Percentiles rank a stretch among this genome's conserved stretches.
phyloP scores from a whole-genome alignment of 1,284 basidiomycete genomes.

The Heliocybe sulcata region DNA sequence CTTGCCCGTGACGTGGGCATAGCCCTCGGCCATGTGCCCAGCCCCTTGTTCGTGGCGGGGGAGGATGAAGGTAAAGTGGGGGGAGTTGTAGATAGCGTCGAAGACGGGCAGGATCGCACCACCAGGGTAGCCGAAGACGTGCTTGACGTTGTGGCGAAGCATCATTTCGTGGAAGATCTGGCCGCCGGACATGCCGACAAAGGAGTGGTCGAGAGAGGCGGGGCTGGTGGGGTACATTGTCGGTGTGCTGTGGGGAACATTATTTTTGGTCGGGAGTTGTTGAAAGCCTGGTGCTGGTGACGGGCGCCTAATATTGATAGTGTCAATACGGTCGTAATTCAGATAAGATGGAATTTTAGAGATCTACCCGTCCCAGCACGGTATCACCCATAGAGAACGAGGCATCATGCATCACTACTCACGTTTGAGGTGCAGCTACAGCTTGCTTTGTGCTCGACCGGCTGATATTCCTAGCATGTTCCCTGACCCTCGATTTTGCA shows the following conservation, averaged over 20 bases:
- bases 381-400: not conserved
- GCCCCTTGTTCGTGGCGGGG: conserved; percentile 98
- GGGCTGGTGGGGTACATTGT: conserved; percentile 38
- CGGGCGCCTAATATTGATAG: conserved; percentile 47
- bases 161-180: conserved; percentile 99
- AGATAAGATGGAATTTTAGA: too few species aligned
- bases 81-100: conserved; percentile 97
- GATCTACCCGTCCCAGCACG: not conserved
- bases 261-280: conserved; percentile 50
- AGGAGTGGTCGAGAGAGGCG: conserved; percentile 63
- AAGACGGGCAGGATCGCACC: conserved; percentile 98
- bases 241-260: conserved; percentile 33
- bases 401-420: conserved; percentile 12
- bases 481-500: conserved; percentile 66
- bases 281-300: conserved; percentile 60
- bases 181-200: conserved; percentile 92
- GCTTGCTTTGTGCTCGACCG: conserved; percentile 52
- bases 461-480: conserved; percentile 60
- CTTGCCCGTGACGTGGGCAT: conserved; percentile 95
- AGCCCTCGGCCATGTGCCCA: conserved; percentile 98
- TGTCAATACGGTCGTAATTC: not conserved
- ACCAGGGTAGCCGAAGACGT: conserved; percentile 97
- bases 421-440: conserved; percentile 54
- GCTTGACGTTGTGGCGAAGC: conserved; percentile 93
- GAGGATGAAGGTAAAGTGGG: conserved; percentile 92